Evolutionary conservation across 805 yeast genomes (phyloP).

Genomic region (Zygosaccharomyces rouxii): DNA sequence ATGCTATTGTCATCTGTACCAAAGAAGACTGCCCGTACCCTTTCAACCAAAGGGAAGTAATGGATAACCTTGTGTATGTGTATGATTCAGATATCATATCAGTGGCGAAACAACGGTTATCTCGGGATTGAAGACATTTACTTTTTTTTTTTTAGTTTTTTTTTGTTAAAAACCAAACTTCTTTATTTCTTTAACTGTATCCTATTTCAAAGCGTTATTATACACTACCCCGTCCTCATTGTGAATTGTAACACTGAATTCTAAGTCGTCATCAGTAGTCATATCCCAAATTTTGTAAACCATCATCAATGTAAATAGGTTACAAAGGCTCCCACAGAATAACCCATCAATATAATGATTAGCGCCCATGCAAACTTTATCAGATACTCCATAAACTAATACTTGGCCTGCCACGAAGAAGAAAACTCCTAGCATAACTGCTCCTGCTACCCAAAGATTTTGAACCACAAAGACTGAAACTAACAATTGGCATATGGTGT

Average conservation of each 20-base stretch:
- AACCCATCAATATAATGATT: conserved; percentile 89
- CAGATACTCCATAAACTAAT: conserved; percentile 64
- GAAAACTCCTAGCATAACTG: conserved; percentile 62
- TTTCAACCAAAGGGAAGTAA: conserved; percentile 23
- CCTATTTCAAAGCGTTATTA: conserved; percentile 11
- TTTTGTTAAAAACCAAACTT: not conserved
- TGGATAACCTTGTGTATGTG: conserved; percentile 25
- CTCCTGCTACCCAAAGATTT: conserved; percentile 87
- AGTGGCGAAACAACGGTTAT: conserved; percentile 26
- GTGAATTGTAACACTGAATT: conserved; percentile 67
- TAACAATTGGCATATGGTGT: conserved; percentile 62
- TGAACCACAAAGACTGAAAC: conserved; percentile 64
- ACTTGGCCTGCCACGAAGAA: conserved; percentile 83
- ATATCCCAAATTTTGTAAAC: conserved; percentile 95
- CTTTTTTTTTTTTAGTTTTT: not conserved
- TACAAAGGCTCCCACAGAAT: conserved; percentile 77
- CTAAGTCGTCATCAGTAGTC: conserved; percentile 90
- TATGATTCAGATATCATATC: conserved; percentile 28
- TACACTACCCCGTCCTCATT: conserved; percentile 38
- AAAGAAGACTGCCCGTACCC: conserved; percentile 29
- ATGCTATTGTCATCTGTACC: conserved; percentile 32
- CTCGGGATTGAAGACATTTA: conserved; percentile 8
- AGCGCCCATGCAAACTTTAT: conserved; percentile 59
- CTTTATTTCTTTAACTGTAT: not conserved
- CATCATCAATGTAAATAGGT: conserved; percentile 86